These are phyloP conservation scores for Fusarium stilboides DNA, from an alignment of 2,329 filamentous ascomycete genomes.

Conservation along the genomic window DNA sequence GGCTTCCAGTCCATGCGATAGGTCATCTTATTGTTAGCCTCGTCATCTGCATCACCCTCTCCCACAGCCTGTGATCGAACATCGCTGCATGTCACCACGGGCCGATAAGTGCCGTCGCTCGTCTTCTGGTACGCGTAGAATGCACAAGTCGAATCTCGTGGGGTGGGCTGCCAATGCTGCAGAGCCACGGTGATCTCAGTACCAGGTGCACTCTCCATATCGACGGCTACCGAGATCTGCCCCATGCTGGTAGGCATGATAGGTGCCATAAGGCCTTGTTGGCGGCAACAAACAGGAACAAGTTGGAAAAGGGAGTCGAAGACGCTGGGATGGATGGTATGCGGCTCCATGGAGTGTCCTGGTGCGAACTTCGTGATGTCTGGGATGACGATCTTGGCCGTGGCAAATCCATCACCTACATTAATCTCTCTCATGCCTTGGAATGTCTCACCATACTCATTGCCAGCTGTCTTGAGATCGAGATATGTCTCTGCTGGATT, in stretches of 20 bases:
- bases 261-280: neutral
- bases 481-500: neutral
- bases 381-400: conserved; percentile 12
- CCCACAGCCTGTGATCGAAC: neutral
- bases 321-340: conserved; percentile 24
- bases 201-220: conserved; percentile 2
- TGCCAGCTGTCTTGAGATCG: neutral
- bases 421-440: conserved; percentile 15
- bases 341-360: conserved; percentile 14
- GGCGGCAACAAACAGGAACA: neutral
- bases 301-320: conserved; percentile 21
- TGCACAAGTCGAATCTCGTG: conserved; percentile 4
- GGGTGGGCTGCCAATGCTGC: conserved; percentile 4
- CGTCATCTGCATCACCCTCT: neutral
- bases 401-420: conserved; percentile 5
- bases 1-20: conserved; percentile 10
- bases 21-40: conserved; percentile 4
- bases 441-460: conserved; percentile 14
- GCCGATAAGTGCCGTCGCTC: neutral
- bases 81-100: neutral
- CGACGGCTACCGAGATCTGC: conserved; percentile 4
- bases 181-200: conserved; percentile 3
- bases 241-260: conserved; percentile 7
- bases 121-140: conserved; percentile 10
- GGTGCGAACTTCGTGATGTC: conserved; percentile 10